Evolutionary conservation across 2,329 filamentous ascomycete genomes (phyloP).

Genomic region (Didymella lethalis): DNA sequence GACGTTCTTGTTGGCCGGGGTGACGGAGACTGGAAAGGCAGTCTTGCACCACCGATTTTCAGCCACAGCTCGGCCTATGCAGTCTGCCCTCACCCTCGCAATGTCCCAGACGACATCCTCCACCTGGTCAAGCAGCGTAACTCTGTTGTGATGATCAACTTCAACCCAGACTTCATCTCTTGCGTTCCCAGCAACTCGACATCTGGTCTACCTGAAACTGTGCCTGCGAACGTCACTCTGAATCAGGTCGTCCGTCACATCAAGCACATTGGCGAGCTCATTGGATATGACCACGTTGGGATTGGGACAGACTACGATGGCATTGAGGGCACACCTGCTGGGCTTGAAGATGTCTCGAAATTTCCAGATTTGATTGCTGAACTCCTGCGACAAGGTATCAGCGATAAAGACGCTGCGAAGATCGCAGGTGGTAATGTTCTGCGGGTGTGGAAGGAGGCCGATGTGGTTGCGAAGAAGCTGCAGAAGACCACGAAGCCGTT

Average conservation of each 20-base stretch:
- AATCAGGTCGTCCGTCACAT: conserved; percentile 82
- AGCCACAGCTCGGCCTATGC: conserved; percentile 84
- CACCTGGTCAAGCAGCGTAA: conserved; percentile 75
- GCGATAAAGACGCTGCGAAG: conserved; percentile 75
- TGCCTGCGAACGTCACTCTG: conserved; percentile 74
- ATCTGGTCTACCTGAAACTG: conserved; percentile 72
- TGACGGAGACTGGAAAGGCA: conserved; percentile 69
- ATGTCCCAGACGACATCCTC: conserved; percentile 86
- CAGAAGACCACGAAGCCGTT: conserved; percentile 59
- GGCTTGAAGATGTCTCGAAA: conserved; percentile 84
- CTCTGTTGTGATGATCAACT: conserved; percentile 91
- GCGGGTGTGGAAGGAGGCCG: conserved; percentile 83
- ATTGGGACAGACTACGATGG: conserved; percentile 91
- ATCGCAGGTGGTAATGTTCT: conserved; percentile 82
- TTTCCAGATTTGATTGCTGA: conserved; percentile 81
- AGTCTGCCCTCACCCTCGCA: conserved; percentile 86
- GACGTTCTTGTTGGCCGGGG: conserved; percentile 73
- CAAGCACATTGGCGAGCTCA: conserved; percentile 78
- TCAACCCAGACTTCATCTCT: conserved; percentile 81
- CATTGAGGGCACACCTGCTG: conserved; percentile 70
- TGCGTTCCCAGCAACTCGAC: conserved; percentile 68
- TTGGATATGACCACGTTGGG: conserved; percentile 88
- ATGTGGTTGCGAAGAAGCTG: conserved; percentile 72
- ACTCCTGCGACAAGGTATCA: conserved; percentile 75
- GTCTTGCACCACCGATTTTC: conserved; percentile 84